These are phyloP conservation scores for Lachnellula subtilissima DNA, from an alignment of 2,329 filamentous ascomycete genomes.

Conservation along the genomic window DNA sequence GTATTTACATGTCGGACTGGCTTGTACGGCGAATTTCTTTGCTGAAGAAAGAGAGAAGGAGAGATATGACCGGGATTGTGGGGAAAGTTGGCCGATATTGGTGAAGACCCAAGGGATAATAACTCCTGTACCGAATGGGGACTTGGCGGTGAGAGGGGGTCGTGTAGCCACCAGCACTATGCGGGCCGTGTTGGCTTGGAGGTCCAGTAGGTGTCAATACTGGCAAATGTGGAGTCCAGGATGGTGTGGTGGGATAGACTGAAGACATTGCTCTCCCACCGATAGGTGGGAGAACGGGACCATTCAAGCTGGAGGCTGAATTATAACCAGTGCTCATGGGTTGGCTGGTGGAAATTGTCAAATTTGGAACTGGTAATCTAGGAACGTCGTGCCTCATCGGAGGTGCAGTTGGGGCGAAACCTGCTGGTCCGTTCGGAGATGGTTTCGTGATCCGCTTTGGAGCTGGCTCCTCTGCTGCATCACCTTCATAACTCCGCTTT, in stretches of 20 bases:
- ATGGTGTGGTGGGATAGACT: conserved; percentile 57
- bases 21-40: conserved; percentile 87
- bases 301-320: conserved; percentile 17
- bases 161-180: conserved; percentile 26
- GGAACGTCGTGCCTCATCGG: conserved; percentile 34
- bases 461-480: conserved; percentile 47
- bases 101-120: conserved; percentile 33
- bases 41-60: conserved; percentile 79
- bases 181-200: conserved; percentile 14
- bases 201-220: conserved; percentile 30
- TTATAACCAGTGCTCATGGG: conserved; percentile 22
- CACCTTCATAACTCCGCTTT: conserved; percentile 56
- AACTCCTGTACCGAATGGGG: conserved; percentile 31
- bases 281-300: conserved; percentile 27
- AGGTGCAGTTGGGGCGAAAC: conserved; percentile 13
- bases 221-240: conserved; percentile 41
- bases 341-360: conserved; percentile 44
- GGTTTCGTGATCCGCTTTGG: conserved; percentile 41
- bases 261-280: conserved; percentile 65
- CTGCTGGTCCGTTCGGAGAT: conserved; percentile 2
- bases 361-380: conserved; percentile 65
- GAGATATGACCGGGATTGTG: conserved; percentile 54
- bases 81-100: conserved; percentile 32
- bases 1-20: conserved; percentile 87
- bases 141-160: conserved; percentile 33